Base-by-base conservation (phyloP, 257 asterid species). In the Asclepias syriaca region DNA sequence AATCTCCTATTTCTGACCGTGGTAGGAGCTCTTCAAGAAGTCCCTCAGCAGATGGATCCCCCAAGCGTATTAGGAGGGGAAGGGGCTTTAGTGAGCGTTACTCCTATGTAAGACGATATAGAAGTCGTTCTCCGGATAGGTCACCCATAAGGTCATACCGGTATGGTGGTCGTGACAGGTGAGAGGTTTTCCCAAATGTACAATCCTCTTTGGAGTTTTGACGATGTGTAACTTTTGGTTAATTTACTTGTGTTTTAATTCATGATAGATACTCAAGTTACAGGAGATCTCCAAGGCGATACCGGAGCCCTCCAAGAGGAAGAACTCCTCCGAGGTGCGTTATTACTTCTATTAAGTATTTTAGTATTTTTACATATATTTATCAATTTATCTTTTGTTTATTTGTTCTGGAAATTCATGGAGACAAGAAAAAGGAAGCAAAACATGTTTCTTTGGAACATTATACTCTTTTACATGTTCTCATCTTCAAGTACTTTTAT, bases 21-120 rank as follows among this genome's bases (percentile, higher is more conserved):
- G 84, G 88, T 55, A 85, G 93, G 79, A 93, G 97, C 81, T 88
- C 90, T 14, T 95, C 99, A 61, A 95, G 96, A 77, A 94, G 99
- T 72, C 90, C 87, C 77, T 88, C 97, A 0, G 87, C 49, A 18
- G 97, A 87, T 78, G 98, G 93, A 69, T 92, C 99, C 34, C 90
- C 99, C 58, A 88, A 86, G 83, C 95, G 96, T 77, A 81, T 92
- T 58, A 85, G 98, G 76, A 86, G 97, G 82, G 99, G 99, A 27
- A 84, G 99, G 81, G 99, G 99, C n/a, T 95, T 95, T 61, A 95
- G 98, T 77, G 99, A 95, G 58, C 87, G 92, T 13, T 95, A 77
- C 82, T 84, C 98, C 6, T 95, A 77, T 63, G 98, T 86, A 1
- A 85, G 96, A 24, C 88, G 94, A 60, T 95, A 88, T 76, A 77